phyloP scores from a whole-genome alignment of 75 land plant species.

The Picea sitchensis region DNA sequence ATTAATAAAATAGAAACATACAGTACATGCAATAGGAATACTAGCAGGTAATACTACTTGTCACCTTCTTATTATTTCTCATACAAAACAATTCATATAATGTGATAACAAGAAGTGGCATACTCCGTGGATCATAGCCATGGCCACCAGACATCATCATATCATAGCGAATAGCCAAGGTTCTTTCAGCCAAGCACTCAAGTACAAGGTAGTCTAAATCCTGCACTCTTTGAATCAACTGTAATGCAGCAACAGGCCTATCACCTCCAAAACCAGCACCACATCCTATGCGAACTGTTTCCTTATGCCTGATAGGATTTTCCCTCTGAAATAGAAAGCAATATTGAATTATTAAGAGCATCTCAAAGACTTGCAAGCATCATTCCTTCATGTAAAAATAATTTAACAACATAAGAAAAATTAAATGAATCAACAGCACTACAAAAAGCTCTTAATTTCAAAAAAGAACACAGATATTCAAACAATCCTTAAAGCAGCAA shows the following conservation, averaged over 20 bases:
- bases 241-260: conserved; percentile 76
- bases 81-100: background rate
- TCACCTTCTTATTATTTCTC: background rate
- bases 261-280: conserved; percentile 98
- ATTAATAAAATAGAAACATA: too few relatives aligned
- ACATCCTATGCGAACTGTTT: conserved; percentile 75
- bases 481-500: too few relatives aligned
- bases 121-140: conserved; percentile 92
- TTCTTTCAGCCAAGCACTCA: conserved; percentile 92
- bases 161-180: conserved; percentile 73
- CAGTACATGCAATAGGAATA: too few relatives aligned
- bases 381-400: background rate
- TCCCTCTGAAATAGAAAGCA: conserved; percentile 40
- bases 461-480: too few relatives aligned
- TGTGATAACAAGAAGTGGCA: conserved; percentile 15
- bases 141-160: conserved; percentile 67
- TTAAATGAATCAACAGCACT: background rate
- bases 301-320: conserved; percentile 47
- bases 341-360: background rate
- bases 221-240: conserved; percentile 63
- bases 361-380: background rate
- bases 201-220: conserved; percentile 77
- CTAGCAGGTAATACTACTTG: too few relatives aligned
- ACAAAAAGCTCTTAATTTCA: too few relatives aligned
- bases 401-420: background rate